Evolutionary conservation across 306 rosid genomes (phyloP).

Genomic region (Sicyos edulis): DNA sequence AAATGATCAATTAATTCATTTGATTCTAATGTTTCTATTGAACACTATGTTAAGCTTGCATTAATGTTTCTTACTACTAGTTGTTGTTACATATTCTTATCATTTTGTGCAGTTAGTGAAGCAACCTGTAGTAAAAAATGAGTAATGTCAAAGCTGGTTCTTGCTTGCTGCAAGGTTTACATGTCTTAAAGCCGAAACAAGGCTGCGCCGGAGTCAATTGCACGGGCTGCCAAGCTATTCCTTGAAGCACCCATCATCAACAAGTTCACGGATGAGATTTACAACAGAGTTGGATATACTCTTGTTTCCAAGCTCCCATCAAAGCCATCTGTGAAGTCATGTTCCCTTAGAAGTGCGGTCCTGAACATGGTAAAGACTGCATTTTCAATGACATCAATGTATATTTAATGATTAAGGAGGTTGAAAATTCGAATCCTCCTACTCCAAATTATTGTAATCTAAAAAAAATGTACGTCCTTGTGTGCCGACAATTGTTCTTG

Average conservation of each 20-base stretch:
- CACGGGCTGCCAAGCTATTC: constrained; percentile 55
- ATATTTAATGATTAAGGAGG: too few relatives aligned
- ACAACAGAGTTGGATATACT: constrained; percentile 88
- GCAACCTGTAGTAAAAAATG: constrained; percentile 24
- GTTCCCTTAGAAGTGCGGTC: constrained; percentile 55
- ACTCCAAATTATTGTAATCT: too few relatives aligned
- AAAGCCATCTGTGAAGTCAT: constrained; percentile 22
- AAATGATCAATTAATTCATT: too few relatives aligned
- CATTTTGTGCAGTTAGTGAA: constrained; percentile 29
- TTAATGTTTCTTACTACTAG: not conserved
- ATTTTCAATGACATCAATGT: constrained; percentile 37
- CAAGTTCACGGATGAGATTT: constrained; percentile 70
- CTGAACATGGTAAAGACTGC: constrained; percentile 80
- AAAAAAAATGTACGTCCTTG: too few relatives aligned
- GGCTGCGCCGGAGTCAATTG: constrained; percentile 58
- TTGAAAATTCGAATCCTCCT: too few relatives aligned
- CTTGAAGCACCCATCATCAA: constrained; percentile 55
- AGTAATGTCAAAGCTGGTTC: constrained; percentile 52
- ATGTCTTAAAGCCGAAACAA: constrained; percentile 80
- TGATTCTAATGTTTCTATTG: too few relatives aligned
- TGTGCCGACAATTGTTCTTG: too few relatives aligned
- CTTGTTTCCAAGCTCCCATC: constrained; percentile 58
- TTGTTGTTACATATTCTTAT: constrained; percentile 15
- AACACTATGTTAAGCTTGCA: too few relatives aligned
- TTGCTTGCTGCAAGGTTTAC: constrained; percentile 91